Evolutionary conservation across 306 rosid species (phyloP), one percentile per base, ranked within the genome.

Genomic region (Herpetospermum pedunculosum): DNA sequence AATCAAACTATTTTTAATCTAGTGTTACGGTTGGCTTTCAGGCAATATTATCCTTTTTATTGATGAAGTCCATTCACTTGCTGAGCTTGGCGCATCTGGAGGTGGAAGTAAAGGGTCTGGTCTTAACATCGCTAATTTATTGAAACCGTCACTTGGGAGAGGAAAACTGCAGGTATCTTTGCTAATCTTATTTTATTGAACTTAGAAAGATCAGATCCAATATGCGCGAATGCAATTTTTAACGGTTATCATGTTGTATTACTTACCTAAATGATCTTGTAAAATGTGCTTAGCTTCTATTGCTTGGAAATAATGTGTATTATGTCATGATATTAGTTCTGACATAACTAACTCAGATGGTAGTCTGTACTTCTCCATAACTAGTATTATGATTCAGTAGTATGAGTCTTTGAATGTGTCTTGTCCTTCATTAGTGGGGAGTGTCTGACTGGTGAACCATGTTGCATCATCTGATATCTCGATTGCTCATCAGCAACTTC

Each of bases 61-160:
- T 74, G 98, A 93, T 77, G 98, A 93, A 86, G 97, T 88, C 75
- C 98, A 93, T 74, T 84, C 88, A 53, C 90, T 93, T 77, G 84
- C 86, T 68, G 90, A 84, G 80, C 84, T 86, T 2, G 91, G 96
- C 30, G 75, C 85, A 49, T 52, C 6, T 59, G 98, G 92, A 75
- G 78, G 58, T 74, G 96, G 97, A 79, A 88, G 82, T 78, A 88
- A 88, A 78, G 97, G 97, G 59, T 80, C 96, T 68, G 90, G 98
- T 68, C 96, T 91, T 77, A 92, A 91, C 88, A 87, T 90, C 59
- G 83, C 92, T 63, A 89, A 91, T 81, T 69, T 93, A 60, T 73
- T 93, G 70, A 93, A 93, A 86, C 98, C 98, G 0, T 71, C 92
- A 53, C 96, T 93, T 59, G 96, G 89, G 78, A 91, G 94, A 84